Conservation (phyloP, 257 asterid species). For the Cordia subcordata region DNA sequence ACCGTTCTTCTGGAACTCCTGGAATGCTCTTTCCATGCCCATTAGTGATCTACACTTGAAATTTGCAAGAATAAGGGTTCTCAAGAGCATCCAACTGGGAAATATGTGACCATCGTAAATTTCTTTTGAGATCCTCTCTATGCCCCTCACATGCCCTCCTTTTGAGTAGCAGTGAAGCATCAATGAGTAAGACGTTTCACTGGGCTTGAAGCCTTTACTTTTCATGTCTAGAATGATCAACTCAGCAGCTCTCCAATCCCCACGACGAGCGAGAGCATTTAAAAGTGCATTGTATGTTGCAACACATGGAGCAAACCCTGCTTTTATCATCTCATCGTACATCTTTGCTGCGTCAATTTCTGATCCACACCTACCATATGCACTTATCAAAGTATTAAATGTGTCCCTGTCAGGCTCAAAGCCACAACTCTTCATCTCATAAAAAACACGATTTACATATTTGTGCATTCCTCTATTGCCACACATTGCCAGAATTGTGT, state of each 20-base stretch:
- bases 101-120: constrained; percentile 77
- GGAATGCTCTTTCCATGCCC: constrained; percentile 92
- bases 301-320: constrained; percentile 77
- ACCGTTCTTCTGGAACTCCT: constrained; percentile 68
- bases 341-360: constrained; percentile 62
- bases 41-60: constrained; percentile 68
- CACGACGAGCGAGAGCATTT: constrained; percentile 77
- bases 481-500: constrained; percentile 78
- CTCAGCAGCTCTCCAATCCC: constrained; percentile 81
- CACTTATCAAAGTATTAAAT: constrained; percentile 79
- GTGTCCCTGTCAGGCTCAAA: constrained; percentile 91
- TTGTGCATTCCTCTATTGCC: constrained; percentile 82
- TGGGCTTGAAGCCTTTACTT: constrained; percentile 78
- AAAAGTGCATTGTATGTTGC: constrained; percentile 85
- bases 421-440: constrained; percentile 85
- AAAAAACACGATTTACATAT: constrained; percentile 61
- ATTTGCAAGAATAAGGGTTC: constrained; percentile 74
- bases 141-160: constrained; percentile 70
- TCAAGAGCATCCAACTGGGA: constrained; percentile 88
- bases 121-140: constrained; percentile 70
- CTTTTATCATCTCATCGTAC: constrained; percentile 76
- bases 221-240: constrained; percentile 61
- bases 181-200: constrained; percentile 71
- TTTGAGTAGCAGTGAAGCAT: constrained; percentile 84
- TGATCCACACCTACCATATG: constrained; percentile 83